Conservation (phyloP, 768 basidiomycete genomes). For the Mycena belliarum region DNA sequence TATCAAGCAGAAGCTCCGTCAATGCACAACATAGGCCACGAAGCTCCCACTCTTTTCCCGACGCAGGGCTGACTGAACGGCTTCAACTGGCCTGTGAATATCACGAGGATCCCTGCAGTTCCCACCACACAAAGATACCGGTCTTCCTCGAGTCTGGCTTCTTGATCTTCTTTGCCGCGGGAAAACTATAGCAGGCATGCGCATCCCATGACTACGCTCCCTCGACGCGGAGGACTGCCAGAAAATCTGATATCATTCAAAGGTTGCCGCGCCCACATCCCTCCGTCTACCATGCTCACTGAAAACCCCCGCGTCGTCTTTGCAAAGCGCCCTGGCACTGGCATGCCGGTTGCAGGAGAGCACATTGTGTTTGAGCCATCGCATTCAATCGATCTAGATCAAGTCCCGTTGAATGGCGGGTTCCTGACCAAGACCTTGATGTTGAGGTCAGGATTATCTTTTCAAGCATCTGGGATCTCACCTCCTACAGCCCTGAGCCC, state of each 20-base stretch:
- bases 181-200: not conserved
- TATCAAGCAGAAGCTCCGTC: no score
- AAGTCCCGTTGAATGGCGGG: constrained; percentile 32
- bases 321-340: constrained; percentile 11
- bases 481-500: constrained; percentile 23
- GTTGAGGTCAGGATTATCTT: constrained; percentile 24
- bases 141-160: not conserved
- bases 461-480: not conserved
- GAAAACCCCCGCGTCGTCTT: constrained; percentile 23
- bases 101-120: not conserved
- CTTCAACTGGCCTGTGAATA: not conserved
- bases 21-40: no score
- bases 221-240: not conserved
- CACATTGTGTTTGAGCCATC: constrained; percentile 31
- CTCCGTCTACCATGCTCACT: constrained; percentile 5
- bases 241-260: not conserved
- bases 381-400: constrained; percentile 38
- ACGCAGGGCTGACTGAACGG: no score
- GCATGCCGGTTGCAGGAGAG: constrained; percentile 26
- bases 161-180: not conserved
- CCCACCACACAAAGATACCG: not conserved
- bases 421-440: constrained; percentile 39
- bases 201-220: not conserved
- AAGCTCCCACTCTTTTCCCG: no score
- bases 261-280: not conserved